These are phyloP conservation scores for Pythium folliculosum DNA, from an alignment of 352 stramenopile genomes.

Conservation along the genomic window DNA sequence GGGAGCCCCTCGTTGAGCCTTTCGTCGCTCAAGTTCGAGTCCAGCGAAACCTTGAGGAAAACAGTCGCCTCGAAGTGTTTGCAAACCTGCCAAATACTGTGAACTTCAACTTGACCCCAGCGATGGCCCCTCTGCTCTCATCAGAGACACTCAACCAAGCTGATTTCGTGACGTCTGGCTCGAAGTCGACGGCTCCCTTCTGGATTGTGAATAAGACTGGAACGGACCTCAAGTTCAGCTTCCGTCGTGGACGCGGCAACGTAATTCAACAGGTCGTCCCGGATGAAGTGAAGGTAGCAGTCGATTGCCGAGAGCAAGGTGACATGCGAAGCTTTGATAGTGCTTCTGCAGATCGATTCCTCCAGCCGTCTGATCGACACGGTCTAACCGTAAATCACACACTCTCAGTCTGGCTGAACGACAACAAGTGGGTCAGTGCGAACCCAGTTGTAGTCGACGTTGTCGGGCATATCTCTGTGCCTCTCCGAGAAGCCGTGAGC, in stretches of 20 bases:
- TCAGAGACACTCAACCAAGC: constrained; percentile 78
- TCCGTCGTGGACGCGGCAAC: constrained; percentile 74
- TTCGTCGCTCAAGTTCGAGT: constrained; percentile 81
- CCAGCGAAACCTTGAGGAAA: constrained; percentile 66
- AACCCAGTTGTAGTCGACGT: constrained; percentile 88
- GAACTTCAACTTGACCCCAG: constrained; percentile 87
- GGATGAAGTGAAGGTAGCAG: constrained; percentile 68
- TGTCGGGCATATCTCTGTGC: constrained; percentile 83
- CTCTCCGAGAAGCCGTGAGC: constrained; percentile 54
- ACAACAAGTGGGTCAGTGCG: constrained; percentile 86
- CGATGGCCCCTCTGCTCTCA: constrained; percentile 84
- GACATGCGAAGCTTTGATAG: constrained; percentile 90
- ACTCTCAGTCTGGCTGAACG: constrained; percentile 84
- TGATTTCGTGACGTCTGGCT: constrained; percentile 86
- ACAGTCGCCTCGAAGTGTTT: constrained; percentile 77
- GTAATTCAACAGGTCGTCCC: constrained; percentile 78
- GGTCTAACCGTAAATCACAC: constrained; percentile 85
- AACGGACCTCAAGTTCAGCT: constrained; percentile 84
- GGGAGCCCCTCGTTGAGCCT: constrained; percentile 84
- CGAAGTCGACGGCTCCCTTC: constrained; percentile 86
- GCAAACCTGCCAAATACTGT: constrained; percentile 82
- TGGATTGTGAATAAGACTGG: constrained; percentile 90
- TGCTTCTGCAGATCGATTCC: constrained; percentile 72
- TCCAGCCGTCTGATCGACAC: constrained; percentile 69
- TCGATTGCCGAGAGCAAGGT: constrained; percentile 84